Percentiles rank a stretch among this genome's conserved stretches.
These are phyloP conservation scores for Euphorbia schlechtendalii DNA, from an alignment of 441 rosid genomes.

Conservation along the genomic window DNA sequence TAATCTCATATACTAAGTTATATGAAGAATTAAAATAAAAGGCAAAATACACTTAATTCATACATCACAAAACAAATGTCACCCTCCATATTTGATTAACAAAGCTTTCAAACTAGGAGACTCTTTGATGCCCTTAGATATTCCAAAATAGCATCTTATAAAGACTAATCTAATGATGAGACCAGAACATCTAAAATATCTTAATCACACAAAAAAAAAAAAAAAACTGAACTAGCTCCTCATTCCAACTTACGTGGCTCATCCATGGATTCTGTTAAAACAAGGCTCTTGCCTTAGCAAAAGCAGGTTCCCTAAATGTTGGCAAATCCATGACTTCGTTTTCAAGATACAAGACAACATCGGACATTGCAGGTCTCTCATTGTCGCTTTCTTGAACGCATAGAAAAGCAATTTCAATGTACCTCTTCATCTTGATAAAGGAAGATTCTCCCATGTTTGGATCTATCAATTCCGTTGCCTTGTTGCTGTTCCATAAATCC, in stretches of 20 bases:
- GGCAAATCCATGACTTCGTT: background rate
- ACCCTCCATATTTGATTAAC: too few relatives aligned
- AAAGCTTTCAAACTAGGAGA: too few relatives aligned
- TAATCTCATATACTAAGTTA: too few relatives aligned
- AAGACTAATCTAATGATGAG: too few relatives aligned
- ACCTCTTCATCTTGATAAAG: background rate
- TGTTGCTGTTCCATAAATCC: slow-evolving; percentile 5
- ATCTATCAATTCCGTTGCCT: slow-evolving; percentile 8
- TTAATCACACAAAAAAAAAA: too few relatives aligned
- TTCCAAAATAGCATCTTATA: too few relatives aligned
- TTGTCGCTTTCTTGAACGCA: slow-evolving; percentile 1
- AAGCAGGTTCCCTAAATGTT: background rate
- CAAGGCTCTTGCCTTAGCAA: background rate
- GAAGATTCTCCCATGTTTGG: background rate
- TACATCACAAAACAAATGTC: too few relatives aligned
- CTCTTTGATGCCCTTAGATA: too few relatives aligned
- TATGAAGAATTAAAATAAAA: too few relatives aligned
- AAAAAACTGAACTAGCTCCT: too few relatives aligned
- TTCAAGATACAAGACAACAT: background rate
- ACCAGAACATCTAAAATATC: background rate
- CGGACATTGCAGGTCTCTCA: slow-evolving; percentile 4
- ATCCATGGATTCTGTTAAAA: background rate
- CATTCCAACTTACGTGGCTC: background rate
- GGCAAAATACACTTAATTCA: too few relatives aligned
- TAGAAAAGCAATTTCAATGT: slow-evolving; percentile 5